phyloP scores from a whole-genome alignment of 129 eudicot genomes.

The Lonicera japonica region DNA sequence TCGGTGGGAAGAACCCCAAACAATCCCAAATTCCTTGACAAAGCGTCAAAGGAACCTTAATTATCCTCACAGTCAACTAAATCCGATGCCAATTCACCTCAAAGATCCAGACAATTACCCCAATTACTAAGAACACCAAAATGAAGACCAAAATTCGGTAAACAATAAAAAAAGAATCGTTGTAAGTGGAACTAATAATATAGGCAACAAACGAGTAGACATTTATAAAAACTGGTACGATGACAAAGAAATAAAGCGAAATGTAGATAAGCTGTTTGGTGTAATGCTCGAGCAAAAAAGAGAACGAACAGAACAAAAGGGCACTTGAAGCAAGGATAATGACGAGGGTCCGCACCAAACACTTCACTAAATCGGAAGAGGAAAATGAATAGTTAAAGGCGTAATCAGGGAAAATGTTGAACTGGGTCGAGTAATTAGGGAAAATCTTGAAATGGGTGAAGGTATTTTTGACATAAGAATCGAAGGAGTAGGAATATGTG shows the following conservation, averaged over 20 bases:
- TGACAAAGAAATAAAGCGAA: conserved; percentile 59
- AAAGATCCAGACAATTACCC: conserved; percentile 83
- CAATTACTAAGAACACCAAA: conserved; percentile 66
- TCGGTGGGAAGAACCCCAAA: conserved; percentile 71
- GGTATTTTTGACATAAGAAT: conserved; percentile 35
- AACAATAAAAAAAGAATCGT: conserved; percentile 45
- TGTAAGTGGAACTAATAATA: conserved; percentile 59
- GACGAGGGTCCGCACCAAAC: conserved; percentile 60
- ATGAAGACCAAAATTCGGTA: conserved; percentile 68
- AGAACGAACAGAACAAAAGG: conserved; percentile 52
- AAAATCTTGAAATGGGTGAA: neutral
- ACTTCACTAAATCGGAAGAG: conserved; percentile 31
- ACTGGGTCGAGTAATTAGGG: too few relatives aligned
- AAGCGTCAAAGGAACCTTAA: conserved; percentile 69
- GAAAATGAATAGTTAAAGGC: conserved; percentile 9
- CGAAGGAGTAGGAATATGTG: conserved; percentile 35
- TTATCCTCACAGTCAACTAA: conserved; percentile 73
- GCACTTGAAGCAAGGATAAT: conserved; percentile 63
- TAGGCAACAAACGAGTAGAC: conserved; percentile 93
- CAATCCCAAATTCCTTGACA: conserved; percentile 68
- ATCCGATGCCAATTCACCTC: conserved; percentile 75
- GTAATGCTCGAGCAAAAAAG: conserved; percentile 66
- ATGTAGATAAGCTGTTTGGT: conserved; percentile 82
- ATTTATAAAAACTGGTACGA: conserved; percentile 60
- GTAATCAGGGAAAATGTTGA: conserved; percentile 1